Evolutionary conservation across 2,329 filamentous ascomycete genomes (phyloP).

Genomic region (Lecanicillium sp.): DNA sequence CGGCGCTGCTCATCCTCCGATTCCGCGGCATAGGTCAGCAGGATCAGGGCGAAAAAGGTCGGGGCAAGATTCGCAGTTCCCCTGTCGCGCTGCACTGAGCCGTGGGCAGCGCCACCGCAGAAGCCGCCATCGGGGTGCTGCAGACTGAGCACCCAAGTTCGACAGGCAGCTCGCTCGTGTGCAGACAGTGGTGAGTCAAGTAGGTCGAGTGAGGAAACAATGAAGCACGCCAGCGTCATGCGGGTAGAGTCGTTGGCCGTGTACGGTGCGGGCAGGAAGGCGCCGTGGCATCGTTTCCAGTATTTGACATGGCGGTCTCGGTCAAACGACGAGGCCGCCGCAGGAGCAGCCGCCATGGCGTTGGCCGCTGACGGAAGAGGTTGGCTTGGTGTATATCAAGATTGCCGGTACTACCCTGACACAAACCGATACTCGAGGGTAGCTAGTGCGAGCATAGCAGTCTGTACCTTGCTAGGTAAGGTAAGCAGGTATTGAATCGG

Average conservation of each 20-base stretch:
- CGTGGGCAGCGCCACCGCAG: conserved; percentile 71
- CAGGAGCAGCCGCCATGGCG: conserved; percentile 2
- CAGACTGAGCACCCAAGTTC: conserved; percentile 77
- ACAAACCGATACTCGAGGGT: too few relatives aligned
- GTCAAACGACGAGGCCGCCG: conserved; percentile 35
- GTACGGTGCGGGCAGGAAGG: conserved; percentile 73
- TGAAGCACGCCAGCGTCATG: conserved; percentile 85
- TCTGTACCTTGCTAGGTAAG: too few relatives aligned
- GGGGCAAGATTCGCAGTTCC: conserved; percentile 67
- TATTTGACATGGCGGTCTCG: conserved; percentile 73
- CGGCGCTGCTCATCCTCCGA: conserved; percentile 28
- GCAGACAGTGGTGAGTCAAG: conserved; percentile 54
- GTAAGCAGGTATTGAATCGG: too few relatives aligned
- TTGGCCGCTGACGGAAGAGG: conserved; percentile 6
- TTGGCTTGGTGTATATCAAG: too few relatives aligned
- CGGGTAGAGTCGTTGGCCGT: conserved; percentile 85
- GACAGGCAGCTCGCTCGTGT: conserved; percentile 35
- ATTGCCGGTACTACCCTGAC: too few relatives aligned
- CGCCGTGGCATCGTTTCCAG: conserved; percentile 83
- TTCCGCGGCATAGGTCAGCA: conserved; percentile 49
- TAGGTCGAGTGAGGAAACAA: conserved; percentile 75
- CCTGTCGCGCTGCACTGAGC: conserved; percentile 22
- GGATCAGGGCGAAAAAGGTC: conserved; percentile 79
- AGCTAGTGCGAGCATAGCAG: too few relatives aligned
- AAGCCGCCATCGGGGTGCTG: conserved; percentile 86